Evolutionary conservation across 2,329 filamentous ascomycete species (phyloP).

Genomic region (Grosmannia huntii): DNA sequence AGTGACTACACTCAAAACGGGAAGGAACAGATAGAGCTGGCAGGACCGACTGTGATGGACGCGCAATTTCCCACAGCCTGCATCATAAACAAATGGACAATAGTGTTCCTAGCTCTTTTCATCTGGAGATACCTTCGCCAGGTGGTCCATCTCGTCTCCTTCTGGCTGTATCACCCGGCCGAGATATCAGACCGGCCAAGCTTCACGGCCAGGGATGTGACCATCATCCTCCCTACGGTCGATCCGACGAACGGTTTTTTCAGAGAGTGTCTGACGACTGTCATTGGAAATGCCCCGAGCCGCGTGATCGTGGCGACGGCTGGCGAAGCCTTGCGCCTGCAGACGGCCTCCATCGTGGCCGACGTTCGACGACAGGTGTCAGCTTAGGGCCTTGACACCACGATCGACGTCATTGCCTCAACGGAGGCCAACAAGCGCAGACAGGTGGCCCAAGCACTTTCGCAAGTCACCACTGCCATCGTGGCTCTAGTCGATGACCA

Average conservation of each 20-base stretch:
- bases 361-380: neutral
- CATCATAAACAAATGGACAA: neutral
- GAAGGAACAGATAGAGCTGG: neutral
- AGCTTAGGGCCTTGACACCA: neutral
- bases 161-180: conserved; percentile 25
- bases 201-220: conserved; percentile 26
- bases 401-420: conserved; percentile 20
- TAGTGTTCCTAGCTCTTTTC: conserved; percentile 23
- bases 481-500: conserved; percentile 38
- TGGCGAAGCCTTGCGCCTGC: conserved; percentile 17
- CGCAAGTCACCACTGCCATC: conserved; percentile 24
- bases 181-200: conserved; percentile 16
- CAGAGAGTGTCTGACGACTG: conserved; percentile 24
- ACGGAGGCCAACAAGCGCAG: conserved; percentile 31
- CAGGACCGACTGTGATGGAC: neutral
- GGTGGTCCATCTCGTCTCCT: conserved; percentile 27
- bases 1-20: neutral
- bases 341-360: conserved; percentile 10
- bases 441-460: conserved; percentile 31
- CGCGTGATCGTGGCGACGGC: conserved; percentile 33
- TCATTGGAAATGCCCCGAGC: conserved; percentile 23
- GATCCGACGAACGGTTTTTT: conserved; percentile 29
- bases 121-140: conserved; percentile 33
- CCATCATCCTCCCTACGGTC: conserved; percentile 39
- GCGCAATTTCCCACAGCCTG: neutral